Evolutionary conservation across 1,284 basidiomycete genomes (phyloP), one percentile per base, ranked within the genome.

Genomic region (Ganoderma leucocontextum): DNA sequence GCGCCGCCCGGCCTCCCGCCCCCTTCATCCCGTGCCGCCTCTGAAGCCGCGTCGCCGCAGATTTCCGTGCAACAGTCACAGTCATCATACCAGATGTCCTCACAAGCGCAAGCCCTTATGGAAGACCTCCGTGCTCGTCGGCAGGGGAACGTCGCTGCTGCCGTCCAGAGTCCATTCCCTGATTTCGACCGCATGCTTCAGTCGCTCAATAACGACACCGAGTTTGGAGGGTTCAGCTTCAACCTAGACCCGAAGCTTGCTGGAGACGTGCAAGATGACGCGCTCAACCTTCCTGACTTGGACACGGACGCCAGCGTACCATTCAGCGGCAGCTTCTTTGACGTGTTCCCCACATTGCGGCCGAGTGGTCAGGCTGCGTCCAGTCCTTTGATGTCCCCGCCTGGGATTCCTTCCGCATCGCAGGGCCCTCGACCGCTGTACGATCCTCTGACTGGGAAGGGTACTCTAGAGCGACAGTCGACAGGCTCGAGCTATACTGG

Each of bases 51-150:
- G n/a, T 85, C 85, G 5, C 86, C 88, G 0, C 87, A 87, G 70
- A 85, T 86, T 55, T 85, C 89, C 35, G 77, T 88, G 39, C 82
- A 88, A 44, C 82, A 86, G 12, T 86, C 85, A 1, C 87, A 87
- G 67, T 87, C 90, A 35, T 87, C 91, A 3, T 97, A 96, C 79
- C 94, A 95, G 77, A 94, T 95, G 82, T 95, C 95, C 0, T 92
- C 85, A 15, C 91, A 93, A 57, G 95, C 94, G 0, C 92, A 92
- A 73, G 93, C 92, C 2, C 83, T 97, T 58, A 84, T 96, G 61
- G 94, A 96, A 70, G 95, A 96, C 75, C 87, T 96, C 65, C 90
- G 89, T 75, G 89, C 89, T 58, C 85, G 95, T 52, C 86, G 94
- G 57, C 92, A 95, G 74, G 85, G 87, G 9, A 79, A 82, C 10